Evolutionary conservation across 371 early-diverging fungal genomes (phyloP).

Genomic region (Rhizopus sp.): DNA sequence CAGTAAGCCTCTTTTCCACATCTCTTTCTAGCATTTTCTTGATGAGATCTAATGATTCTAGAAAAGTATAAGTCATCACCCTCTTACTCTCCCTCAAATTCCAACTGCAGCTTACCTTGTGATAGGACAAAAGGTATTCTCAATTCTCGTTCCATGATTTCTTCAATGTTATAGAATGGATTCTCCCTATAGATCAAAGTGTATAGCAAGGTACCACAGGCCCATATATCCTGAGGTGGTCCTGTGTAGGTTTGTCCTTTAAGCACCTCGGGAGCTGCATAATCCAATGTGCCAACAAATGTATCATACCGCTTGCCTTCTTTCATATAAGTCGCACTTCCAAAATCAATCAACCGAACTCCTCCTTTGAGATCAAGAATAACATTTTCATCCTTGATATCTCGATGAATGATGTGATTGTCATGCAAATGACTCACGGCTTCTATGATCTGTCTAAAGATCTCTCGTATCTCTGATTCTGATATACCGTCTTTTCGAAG

Average conservation of each 20-base stretch:
- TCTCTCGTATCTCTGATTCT: slow-evolving; percentile 56
- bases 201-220: slow-evolving; percentile 76
- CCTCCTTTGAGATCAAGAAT: slow-evolving; percentile 57
- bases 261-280: slow-evolving; percentile 69
- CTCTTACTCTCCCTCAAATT: background rate
- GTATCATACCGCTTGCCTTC: slow-evolving; percentile 58
- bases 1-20: slow-evolving; percentile 49
- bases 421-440: slow-evolving; percentile 75
- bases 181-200: slow-evolving; percentile 66
- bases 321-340: slow-evolving; percentile 63
- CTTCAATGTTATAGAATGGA: slow-evolving; percentile 27
- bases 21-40: slow-evolving; percentile 58
- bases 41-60: slow-evolving; percentile 59
- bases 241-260: slow-evolving; percentile 66
- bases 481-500: slow-evolving; percentile 47
- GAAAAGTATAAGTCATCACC: background rate
- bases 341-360: slow-evolving; percentile 71
- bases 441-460: slow-evolving; percentile 64
- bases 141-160: slow-evolving; percentile 19
- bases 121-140: slow-evolving; percentile 18
- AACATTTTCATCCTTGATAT: slow-evolving; percentile 81
- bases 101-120: slow-evolving; percentile 9
- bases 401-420: slow-evolving; percentile 77
- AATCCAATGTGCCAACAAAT: slow-evolving; percentile 73
- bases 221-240: slow-evolving; percentile 80